Evolutionary conservation across 1,139 yeast genomes (phyloP), one percentile per base, ranked within the genome.

Genomic region (Scheffersomyces stambukii): DNA sequence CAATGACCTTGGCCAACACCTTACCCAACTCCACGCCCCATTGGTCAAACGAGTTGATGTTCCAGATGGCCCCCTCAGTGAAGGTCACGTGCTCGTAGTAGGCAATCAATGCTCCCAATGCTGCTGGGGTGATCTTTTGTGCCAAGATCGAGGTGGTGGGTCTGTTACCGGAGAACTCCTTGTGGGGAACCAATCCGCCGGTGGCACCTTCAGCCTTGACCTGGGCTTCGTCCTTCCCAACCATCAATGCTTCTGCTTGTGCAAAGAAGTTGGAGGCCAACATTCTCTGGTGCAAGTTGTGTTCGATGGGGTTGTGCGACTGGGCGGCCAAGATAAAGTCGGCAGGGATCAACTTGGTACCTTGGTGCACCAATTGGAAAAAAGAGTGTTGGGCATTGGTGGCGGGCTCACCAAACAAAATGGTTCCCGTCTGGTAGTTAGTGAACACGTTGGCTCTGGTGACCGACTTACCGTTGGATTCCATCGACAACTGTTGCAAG

Each of bases 1-100:
- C 93, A 54, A 91, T 91, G 40, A 75, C 94, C 80, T 91, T 91
- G 55, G 98, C 98, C 56, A 91, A 77, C 31, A 83, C 94, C 72
- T 91, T 91, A 60, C 98, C 98, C 52, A 91, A 82, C 70, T 91
- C 98, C 51, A 91, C 98, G 64, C 98, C 98, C 96, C 97, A 91
- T 74, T 91, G 98, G 71, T 91, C 98, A 57, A 86, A 91, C 11
- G 97, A 89, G 77, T 91, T 91, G 70, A 91, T 89, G 76, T 93
- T 91, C 98, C 98, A 91, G 53, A 91, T 66, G 36, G 98, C 98
- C 64, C 98, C 98, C 68, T 91, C 98, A 37, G 89, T 89, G 65
- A 91, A 91, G 21, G 97, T 91, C 35, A 86, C 75, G 60, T 88
- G 96, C 70, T 91, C 98, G 69, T 91, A 91, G 76, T 91, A 91